These are phyloP conservation scores for Pythium volutum DNA, from an alignment of 352 stramenopile genomes.

Conservation along the genomic window DNA sequence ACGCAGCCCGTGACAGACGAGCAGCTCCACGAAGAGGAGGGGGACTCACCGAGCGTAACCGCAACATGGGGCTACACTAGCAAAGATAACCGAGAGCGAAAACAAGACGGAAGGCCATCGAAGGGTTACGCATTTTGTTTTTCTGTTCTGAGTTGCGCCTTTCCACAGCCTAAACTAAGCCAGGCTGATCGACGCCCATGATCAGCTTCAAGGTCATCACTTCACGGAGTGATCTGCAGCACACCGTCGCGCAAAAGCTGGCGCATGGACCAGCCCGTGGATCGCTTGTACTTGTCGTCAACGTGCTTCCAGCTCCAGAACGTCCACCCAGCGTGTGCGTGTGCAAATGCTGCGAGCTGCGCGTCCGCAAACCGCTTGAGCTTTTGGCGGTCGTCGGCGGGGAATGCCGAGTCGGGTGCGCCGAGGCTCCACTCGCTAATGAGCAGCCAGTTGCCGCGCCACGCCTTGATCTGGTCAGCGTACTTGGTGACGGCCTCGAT, in stretches of 20 bases:
- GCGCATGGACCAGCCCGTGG: slow-evolving; percentile 74
- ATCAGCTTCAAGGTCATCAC: neutral
- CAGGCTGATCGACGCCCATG: slow-evolving; percentile 8
- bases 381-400: slow-evolving; percentile 36
- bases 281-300: slow-evolving; percentile 48
- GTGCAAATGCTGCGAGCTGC: slow-evolving; percentile 53
- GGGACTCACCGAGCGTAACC: slow-evolving; percentile 15
- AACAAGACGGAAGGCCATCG: neutral
- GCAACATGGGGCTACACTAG: neutral
- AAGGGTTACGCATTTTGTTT: slow-evolving; percentile 6
- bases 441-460: slow-evolving; percentile 70
- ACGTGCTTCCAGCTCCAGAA: slow-evolving; percentile 86
- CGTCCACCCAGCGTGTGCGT: slow-evolving; percentile 75
- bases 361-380: slow-evolving; percentile 53
- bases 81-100: neutral
- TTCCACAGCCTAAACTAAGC: slow-evolving; percentile 8
- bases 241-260: slow-evolving; percentile 76
- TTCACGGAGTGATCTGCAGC: slow-evolving; percentile 25
- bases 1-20: slow-evolving; percentile 15
- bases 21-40: neutral
- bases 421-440: slow-evolving; percentile 85
- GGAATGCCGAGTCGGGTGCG: slow-evolving; percentile 54
- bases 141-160: neutral
- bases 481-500: slow-evolving; percentile 54
- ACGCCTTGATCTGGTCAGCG: slow-evolving; percentile 47